phyloP scores from a whole-genome alignment of 108 stramenopile species.

The Ochromonas danica region DNA sequence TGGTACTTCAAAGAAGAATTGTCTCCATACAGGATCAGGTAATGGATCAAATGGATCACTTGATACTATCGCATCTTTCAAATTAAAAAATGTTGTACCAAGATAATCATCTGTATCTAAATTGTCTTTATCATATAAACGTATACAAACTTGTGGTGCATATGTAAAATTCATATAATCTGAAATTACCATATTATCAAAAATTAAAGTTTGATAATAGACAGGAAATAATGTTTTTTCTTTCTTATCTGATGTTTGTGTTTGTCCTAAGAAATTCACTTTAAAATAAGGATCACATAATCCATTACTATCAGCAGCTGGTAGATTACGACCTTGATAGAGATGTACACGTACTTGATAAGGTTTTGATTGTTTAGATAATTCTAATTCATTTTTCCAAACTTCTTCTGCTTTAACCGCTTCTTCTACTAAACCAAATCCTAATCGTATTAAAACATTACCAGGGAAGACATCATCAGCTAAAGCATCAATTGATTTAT shows the following conservation, averaged over 20 bases:
- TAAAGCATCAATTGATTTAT: conserved; percentile 50
- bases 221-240: conserved; percentile 49
- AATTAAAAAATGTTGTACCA: conserved; percentile 39
- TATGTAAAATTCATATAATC: conserved; percentile 35
- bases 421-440: conserved; percentile 43
- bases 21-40: conserved; percentile 43
- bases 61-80: conserved; percentile 45
- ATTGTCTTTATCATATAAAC: conserved; percentile 25
- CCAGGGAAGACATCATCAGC: conserved; percentile 54
- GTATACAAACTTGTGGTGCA: conserved; percentile 36
- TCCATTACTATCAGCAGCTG: conserved; percentile 61
- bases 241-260: not conserved
- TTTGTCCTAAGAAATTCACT: conserved; percentile 49
- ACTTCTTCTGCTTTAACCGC: conserved; percentile 31
- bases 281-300: conserved; percentile 61
- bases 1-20: conserved; percentile 42
- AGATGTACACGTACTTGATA: conserved; percentile 28
- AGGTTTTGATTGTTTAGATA: not conserved
- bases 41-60: conserved; percentile 36
- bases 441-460: conserved; percentile 48
- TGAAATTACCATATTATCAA: conserved; percentile 37
- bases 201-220: conserved; percentile 56
- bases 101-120: conserved; percentile 33
- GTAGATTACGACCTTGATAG: conserved; percentile 44
- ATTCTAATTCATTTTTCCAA: conserved; percentile 39